A percentile compares a stretch with the other conserved stretches of the same genome.
Evolutionary conservation across 495 filamentous ascomycete species (phyloP).

Genomic region (Lophiostoma macrostomum): DNA sequence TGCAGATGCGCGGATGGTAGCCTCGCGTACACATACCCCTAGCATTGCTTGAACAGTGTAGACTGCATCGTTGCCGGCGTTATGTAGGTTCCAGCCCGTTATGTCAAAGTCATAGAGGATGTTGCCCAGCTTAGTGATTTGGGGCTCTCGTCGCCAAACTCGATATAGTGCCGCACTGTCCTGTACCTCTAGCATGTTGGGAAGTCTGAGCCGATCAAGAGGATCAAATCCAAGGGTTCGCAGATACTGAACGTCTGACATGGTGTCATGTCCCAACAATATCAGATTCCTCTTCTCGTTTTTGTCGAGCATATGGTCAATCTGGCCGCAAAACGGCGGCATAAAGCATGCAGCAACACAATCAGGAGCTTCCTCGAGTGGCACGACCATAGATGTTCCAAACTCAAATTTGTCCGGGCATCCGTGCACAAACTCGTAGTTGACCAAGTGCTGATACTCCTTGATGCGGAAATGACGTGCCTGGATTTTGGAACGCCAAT

Average conservation of each 20-base stretch:
- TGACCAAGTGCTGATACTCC: slow-evolving; percentile 63
- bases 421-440: slow-evolving; percentile 62
- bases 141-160: slow-evolving; percentile 48
- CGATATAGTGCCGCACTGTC: slow-evolving; percentile 72
- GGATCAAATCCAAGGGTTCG: slow-evolving; percentile 57
- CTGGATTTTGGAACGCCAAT: slow-evolving; percentile 64
- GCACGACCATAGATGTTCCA: slow-evolving; percentile 49
- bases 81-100: slow-evolving; percentile 66
- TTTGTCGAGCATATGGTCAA: not conserved
- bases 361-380: slow-evolving; percentile 39
- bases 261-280: slow-evolving; percentile 74
- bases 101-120: slow-evolving; percentile 67
- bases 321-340: slow-evolving; percentile 45
- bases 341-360: slow-evolving; percentile 51
- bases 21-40: slow-evolving; percentile 46
- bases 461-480: slow-evolving; percentile 72
- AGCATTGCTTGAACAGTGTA: slow-evolving; percentile 79
- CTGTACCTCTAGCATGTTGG: slow-evolving; percentile 58
- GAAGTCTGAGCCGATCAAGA: slow-evolving; percentile 44
- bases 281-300: slow-evolving; percentile 57
- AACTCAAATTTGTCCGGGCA: slow-evolving; percentile 75
- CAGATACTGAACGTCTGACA: slow-evolving; percentile 65
- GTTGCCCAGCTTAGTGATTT: slow-evolving; percentile 53
- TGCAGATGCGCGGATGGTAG: slow-evolving; percentile 15
- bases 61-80: slow-evolving; percentile 91